Evolutionary conservation across 2,329 filamentous ascomycete species (phyloP).

Genomic region (Sclerotinia sclerotiorum): DNA sequence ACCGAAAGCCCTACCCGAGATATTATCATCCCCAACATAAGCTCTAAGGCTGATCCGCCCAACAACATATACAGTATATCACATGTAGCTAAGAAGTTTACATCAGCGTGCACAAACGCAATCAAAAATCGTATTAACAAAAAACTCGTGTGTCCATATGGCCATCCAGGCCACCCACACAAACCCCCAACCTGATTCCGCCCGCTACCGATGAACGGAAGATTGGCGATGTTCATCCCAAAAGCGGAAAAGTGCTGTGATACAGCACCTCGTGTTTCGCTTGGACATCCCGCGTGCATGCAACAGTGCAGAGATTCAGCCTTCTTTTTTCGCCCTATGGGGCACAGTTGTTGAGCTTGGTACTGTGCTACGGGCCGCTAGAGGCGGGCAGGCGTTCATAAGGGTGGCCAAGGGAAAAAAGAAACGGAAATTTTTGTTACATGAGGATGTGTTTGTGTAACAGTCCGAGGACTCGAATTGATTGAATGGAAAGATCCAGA

Average conservation of each 20-base stretch:
- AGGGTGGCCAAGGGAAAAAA: slow-evolving; percentile 9
- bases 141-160: neutral
- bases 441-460: slow-evolving; percentile 12
- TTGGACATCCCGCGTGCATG: slow-evolving; percentile 11
- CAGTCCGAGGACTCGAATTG: neutral
- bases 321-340: slow-evolving; percentile 23
- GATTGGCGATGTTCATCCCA: slow-evolving; percentile 17
- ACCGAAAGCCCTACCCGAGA: slow-evolving; percentile 22
- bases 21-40: neutral
- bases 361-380: slow-evolving; percentile 2
- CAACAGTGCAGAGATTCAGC: slow-evolving; percentile 19
- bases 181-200: neutral
- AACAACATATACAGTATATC: neutral
- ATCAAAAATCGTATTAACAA: neutral
- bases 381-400: slow-evolving; percentile 4
- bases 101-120: slow-evolving; percentile 1
- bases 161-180: slow-evolving; percentile 1
- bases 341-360: neutral
- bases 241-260: slow-evolving; percentile 12
- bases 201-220: slow-evolving; percentile 3
- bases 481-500: slow-evolving; percentile 10
- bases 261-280: slow-evolving; percentile 21
- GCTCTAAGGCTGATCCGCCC: slow-evolving; percentile 17
- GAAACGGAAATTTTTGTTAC: slow-evolving; percentile 14
- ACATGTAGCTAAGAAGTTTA: neutral